phyloP scores from a whole-genome alignment of 495 filamentous ascomycete genomes.

The Lasiosphaeria hispida region DNA sequence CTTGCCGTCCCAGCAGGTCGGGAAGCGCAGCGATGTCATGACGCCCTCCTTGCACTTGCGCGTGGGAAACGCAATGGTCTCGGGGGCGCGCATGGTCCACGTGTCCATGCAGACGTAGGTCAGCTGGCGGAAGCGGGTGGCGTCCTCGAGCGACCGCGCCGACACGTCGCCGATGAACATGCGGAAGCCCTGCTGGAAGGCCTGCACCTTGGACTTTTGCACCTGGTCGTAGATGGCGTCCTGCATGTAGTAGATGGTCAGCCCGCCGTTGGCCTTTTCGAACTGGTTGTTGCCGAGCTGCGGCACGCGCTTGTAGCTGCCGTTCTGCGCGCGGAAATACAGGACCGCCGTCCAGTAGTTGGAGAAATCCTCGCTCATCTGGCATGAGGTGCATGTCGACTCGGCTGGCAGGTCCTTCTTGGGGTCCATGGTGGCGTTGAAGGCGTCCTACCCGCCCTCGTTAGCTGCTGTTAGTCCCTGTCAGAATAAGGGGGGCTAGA shows the following conservation, averaged over 20 bases:
- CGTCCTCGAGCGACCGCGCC: slow-evolving; percentile 27
- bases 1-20: slow-evolving; percentile 28
- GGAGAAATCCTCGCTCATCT: slow-evolving; percentile 37
- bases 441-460: slow-evolving; percentile 23
- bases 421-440: slow-evolving; percentile 36
- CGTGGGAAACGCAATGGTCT: slow-evolving; percentile 31
- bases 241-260: slow-evolving; percentile 42
- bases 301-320: slow-evolving; percentile 36
- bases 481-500: not conserved
- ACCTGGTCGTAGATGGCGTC: slow-evolving; percentile 20
- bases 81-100: slow-evolving; percentile 25
- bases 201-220: slow-evolving; percentile 12
- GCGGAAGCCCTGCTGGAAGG: slow-evolving; percentile 33
- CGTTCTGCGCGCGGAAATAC: slow-evolving; percentile 35
- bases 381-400: slow-evolving; percentile 25
- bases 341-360: slow-evolving; percentile 40
- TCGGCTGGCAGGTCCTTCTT: slow-evolving; percentile 24
- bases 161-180: slow-evolving; percentile 29
- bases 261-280: slow-evolving; percentile 32
- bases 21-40: slow-evolving; percentile 39
- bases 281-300: slow-evolving; percentile 33
- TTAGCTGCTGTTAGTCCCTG: not conserved
- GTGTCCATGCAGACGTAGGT: slow-evolving; percentile 28
- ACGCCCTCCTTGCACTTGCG: slow-evolving; percentile 32
- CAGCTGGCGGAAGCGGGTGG: slow-evolving; percentile 30